Conservation (phyloP, 2,329 filamentous ascomycete species). For the Fusarium sp. region DNA sequence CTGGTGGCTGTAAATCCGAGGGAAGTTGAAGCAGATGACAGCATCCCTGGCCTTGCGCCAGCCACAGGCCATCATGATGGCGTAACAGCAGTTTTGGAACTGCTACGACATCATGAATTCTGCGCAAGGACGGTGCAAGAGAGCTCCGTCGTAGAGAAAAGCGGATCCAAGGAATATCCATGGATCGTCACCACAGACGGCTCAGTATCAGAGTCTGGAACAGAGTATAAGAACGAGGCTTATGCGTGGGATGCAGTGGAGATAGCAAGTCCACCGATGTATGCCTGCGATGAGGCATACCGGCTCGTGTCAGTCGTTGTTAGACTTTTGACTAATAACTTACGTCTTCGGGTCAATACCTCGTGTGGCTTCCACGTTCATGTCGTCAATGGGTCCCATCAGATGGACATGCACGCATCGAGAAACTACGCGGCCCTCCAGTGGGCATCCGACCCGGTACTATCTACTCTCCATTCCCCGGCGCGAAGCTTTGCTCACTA, state of each 20-base stretch:
- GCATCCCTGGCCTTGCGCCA: constrained; percentile 7
- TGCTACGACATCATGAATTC: constrained; percentile 3
- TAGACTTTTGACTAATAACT: constrained; percentile 44
- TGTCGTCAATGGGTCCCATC: constrained; percentile 47
- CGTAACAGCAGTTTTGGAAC: not conserved
- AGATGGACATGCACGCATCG: constrained; percentile 42
- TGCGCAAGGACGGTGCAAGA: not conserved
- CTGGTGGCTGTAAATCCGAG: not conserved
- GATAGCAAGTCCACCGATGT: constrained; percentile 48
- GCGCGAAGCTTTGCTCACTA: constrained; percentile 35
- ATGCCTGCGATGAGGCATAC: constrained; percentile 42
- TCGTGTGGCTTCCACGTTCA: constrained; percentile 51
- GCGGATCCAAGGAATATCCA: not conserved
- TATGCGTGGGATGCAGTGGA: constrained; percentile 44
- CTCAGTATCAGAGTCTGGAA: not conserved
- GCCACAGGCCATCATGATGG: not conserved
- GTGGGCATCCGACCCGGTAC: constrained; percentile 49
- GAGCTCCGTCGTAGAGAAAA: not conserved
- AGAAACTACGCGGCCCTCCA: constrained; percentile 46
- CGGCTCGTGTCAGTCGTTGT: constrained; percentile 45
- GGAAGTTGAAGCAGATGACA: not conserved
- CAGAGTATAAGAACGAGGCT: not conserved
- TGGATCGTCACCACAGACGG: constrained; percentile 17
- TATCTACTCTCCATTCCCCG: constrained; percentile 49
- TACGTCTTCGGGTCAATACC: constrained; percentile 47